Percentiles rank a stretch among this genome's conserved stretches.
Evolutionary conservation across 495 filamentous ascomycete genomes (phyloP).

Genomic region (Penicillium egyptiacum): DNA sequence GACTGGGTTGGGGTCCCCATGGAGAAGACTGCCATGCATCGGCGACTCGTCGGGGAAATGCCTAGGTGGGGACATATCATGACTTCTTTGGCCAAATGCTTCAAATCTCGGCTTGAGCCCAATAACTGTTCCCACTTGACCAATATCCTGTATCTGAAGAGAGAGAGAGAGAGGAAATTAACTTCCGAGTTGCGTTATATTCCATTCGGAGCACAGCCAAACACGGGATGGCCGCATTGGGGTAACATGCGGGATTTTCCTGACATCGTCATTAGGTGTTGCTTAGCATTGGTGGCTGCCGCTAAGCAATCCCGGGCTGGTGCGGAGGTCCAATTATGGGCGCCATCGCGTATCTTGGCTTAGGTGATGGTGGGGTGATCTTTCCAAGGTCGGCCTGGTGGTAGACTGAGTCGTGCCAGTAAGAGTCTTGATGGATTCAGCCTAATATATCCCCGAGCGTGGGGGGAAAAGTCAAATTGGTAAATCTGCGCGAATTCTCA

Average conservation of each 20-base stretch:
- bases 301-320: neutral
- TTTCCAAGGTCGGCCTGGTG: neutral
- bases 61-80: neutral
- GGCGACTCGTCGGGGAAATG: slow-evolving; percentile 29
- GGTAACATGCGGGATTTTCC: slow-evolving; percentile 18
- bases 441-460: neutral
- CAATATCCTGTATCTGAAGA: neutral
- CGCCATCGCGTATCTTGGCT: neutral
- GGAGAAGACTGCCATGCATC: slow-evolving; percentile 21
- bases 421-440: neutral
- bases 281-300: neutral
- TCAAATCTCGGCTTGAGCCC: neutral
- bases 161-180: neutral
- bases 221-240: neutral
- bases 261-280: slow-evolving; percentile 19
- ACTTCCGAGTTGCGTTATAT: neutral
- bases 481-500: neutral
- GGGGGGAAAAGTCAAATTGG: neutral
- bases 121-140: neutral
- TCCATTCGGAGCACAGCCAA: neutral
- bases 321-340: neutral
- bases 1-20: slow-evolving; percentile 22
- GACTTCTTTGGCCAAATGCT: neutral
- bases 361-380: neutral
- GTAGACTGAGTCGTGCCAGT: neutral